Evolutionary conservation across 495 filamentous ascomycete species (phyloP).

Genomic region (Tuber indicum): DNA sequence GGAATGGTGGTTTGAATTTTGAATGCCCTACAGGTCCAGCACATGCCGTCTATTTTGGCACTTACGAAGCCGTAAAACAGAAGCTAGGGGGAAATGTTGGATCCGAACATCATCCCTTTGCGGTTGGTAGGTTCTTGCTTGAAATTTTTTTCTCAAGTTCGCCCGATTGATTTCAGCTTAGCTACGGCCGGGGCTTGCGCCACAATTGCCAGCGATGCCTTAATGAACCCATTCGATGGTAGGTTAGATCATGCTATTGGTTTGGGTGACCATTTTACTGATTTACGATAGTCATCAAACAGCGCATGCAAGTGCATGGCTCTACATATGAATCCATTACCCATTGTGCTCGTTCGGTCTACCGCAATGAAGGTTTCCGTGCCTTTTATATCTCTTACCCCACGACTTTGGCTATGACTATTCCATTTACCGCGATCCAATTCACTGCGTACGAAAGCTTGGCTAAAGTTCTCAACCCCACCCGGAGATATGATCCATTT

Average conservation of each 20-base stretch:
- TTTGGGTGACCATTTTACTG: not conserved
- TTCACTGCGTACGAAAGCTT: conserved; percentile 97
- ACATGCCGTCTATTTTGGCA: conserved; percentile 96
- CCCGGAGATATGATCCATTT: conserved; percentile 74
- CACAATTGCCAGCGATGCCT: conserved; percentile 91
- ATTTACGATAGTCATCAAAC: conserved; percentile 75
- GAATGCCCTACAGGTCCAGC: conserved; percentile 63
- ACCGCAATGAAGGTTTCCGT: conserved; percentile 74
- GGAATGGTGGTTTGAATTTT: conserved; percentile 11
- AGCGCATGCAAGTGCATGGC: conserved; percentile 96
- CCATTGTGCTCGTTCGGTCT: conserved; percentile 81
- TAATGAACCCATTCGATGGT: conserved; percentile 99
- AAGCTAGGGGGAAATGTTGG: conserved; percentile 85
- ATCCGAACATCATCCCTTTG: conserved; percentile 78
- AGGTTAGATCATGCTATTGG: conserved; percentile 39
- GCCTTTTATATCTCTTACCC: conserved; percentile 99
- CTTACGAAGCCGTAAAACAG: conserved; percentile 95
- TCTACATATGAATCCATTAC: conserved; percentile 78
- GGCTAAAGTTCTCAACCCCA: conserved; percentile 84
- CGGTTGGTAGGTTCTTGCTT: conserved; percentile 59
- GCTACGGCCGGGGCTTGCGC: conserved; percentile 87
- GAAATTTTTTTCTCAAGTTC: conserved; percentile 4
- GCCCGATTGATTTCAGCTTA: conserved; percentile 41
- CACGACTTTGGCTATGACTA: conserved; percentile 96
- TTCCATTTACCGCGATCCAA: conserved; percentile 92